Percentiles rank a stretch among this genome's conserved stretches.
Evolutionary conservation across 148 eudicot genomes (phyloP).

Genomic region (Polygonum maritimum): DNA sequence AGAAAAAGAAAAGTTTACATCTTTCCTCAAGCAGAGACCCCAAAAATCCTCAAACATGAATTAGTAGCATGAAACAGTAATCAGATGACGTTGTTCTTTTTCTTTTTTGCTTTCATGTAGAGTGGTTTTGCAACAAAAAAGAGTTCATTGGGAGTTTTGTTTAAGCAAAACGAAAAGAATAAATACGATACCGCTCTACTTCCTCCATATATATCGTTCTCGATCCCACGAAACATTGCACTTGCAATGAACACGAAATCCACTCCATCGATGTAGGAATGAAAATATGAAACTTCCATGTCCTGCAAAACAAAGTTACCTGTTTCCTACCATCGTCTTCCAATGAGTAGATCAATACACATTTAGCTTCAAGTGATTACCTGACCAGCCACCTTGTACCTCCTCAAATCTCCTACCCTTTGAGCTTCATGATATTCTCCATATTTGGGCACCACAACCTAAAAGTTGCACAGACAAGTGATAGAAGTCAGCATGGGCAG

Average conservation of each 20-base stretch:
- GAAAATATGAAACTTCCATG: conserved; percentile 80
- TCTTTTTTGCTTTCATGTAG: background rate
- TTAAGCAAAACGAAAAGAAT: background rate
- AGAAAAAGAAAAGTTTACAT: no score
- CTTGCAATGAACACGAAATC: conserved; percentile 86
- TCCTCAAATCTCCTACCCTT: conserved; percentile 59
- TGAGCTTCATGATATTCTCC: conserved; percentile 65
- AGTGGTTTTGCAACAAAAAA: background rate
- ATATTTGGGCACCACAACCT: conserved; percentile 91
- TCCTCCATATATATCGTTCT: conserved; percentile 76
- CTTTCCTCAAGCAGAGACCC: background rate
- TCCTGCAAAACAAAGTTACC: conserved; percentile 41
- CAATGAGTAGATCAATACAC: background rate
- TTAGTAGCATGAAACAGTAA: background rate
- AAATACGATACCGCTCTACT: conserved; percentile 48
- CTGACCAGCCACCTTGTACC: conserved; percentile 80
- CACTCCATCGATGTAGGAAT: conserved; percentile 80
- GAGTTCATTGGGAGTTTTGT: background rate
- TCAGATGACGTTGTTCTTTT: background rate
- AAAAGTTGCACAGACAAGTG: conserved; percentile 5
- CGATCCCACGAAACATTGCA: conserved; percentile 52
- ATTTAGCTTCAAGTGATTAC: conserved; percentile 25
- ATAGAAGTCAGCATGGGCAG: background rate
- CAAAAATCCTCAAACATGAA: background rate
- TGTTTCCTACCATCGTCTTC: background rate